Conservation (phyloP, 1,284 basidiomycete species). For the Irpex rosettiformis region DNA sequence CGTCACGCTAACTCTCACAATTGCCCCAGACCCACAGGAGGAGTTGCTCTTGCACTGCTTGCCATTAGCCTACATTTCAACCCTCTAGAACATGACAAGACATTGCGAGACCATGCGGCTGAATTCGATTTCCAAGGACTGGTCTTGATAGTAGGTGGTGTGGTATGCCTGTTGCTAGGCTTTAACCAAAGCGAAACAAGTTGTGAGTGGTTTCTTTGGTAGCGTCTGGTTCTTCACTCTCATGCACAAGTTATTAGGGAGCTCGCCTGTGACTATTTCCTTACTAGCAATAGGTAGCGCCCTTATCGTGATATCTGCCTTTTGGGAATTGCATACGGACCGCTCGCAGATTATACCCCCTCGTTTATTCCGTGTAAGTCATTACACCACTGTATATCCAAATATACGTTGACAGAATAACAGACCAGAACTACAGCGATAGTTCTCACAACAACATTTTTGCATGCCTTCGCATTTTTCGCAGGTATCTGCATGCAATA, state of each 20-base stretch:
- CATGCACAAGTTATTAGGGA: constrained; percentile 21
- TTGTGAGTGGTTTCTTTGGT: constrained; percentile 38
- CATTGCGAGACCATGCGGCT: constrained; percentile 48
- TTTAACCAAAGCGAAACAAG: constrained; percentile 66
- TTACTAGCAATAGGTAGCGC: constrained; percentile 62
- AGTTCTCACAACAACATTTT: constrained; percentile 53
- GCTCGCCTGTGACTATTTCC: constrained; percentile 55
- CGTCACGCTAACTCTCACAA: background rate
- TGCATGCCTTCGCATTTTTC: constrained; percentile 70
- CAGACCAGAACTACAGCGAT: constrained; percentile 69
- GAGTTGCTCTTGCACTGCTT: constrained; percentile 2
- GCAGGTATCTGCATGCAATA: constrained; percentile 2
- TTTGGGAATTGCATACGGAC: constrained; percentile 65
- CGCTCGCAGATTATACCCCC: constrained; percentile 77
- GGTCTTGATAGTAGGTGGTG: constrained; percentile 59
- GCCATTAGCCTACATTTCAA: constrained; percentile 1
- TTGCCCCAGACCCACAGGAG: constrained; percentile 1
- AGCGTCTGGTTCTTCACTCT: background rate
- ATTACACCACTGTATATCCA: background rate
- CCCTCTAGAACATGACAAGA: constrained; percentile 39
- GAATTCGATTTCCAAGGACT: constrained; percentile 77
- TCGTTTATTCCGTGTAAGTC: constrained; percentile 60
- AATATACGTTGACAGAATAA: constrained; percentile 45
- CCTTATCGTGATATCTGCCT: constrained; percentile 47
- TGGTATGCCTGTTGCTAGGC: constrained; percentile 76